phyloP scores from a whole-genome alignment of 108 stramenopile genomes.

The Poteriospumella lacustris region DNA sequence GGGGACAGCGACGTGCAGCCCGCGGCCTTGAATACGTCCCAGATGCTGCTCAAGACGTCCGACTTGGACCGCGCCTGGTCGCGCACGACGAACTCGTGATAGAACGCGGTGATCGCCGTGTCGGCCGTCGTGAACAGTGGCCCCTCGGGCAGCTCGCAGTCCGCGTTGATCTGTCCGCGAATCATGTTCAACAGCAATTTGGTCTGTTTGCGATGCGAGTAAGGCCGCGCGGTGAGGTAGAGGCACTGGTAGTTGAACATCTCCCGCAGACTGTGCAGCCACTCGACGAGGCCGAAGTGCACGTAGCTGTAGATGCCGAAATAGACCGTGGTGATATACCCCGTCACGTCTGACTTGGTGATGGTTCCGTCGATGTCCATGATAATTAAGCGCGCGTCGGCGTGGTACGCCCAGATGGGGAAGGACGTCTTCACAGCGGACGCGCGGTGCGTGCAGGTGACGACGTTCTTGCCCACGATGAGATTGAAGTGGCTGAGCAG shows the following conservation, averaged over 20 bases:
- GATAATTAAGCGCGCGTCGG: not conserved
- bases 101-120: not conserved
- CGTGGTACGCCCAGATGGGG: not conserved
- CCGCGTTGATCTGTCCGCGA: not conserved
- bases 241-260: not conserved
- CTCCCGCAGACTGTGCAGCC: not conserved
- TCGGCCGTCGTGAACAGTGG: not conserved
- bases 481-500: not conserved
- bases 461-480: not conserved
- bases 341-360: constrained; percentile 18
- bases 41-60: not conserved
- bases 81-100: constrained; percentile 1
- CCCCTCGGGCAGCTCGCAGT: not conserved
- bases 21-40: not conserved
- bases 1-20: not conserved
- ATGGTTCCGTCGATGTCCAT: constrained; percentile 27
- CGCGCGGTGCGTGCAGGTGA: not conserved
- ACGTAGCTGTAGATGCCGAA: constrained; percentile 13
- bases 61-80: not conserved
- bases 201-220: not conserved
- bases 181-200: not conserved
- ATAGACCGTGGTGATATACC: constrained; percentile 28
- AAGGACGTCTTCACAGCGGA: not conserved
- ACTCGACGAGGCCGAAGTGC: constrained; percentile 2
- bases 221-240: constrained; percentile 17